Conservation (phyloP, 176 grass and related monocot genomes). For the Oryza longistaminata region DNA sequence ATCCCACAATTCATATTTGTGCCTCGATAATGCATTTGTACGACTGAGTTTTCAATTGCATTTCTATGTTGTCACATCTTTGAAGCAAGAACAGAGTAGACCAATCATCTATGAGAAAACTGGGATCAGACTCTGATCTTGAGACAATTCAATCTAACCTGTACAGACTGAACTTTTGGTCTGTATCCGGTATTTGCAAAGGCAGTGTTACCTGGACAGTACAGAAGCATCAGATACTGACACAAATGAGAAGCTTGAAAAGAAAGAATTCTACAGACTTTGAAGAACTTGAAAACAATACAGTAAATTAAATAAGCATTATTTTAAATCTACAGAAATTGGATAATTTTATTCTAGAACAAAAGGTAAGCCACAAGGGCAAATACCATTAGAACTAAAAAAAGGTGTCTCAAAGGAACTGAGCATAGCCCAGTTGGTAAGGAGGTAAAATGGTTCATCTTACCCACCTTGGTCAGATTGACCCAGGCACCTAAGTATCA, state of each 20-base stretch:
- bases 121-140: constrained; percentile 12
- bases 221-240: constrained; percentile 20
- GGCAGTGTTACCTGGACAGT: constrained; percentile 44
- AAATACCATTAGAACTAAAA: background rate
- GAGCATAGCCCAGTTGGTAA: background rate
- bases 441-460: background rate
- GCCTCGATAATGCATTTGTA: background rate
- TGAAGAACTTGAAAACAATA: constrained; percentile 18
- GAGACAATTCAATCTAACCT: constrained; percentile 36
- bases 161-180: constrained; percentile 25
- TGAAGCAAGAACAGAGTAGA: background rate
- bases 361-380: background rate
- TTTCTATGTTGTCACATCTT: constrained; percentile 1
- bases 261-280: background rate
- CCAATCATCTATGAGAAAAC: background rate
- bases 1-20: constrained; percentile 12
- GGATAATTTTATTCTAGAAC: background rate
- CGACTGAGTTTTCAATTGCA: constrained; percentile 7
- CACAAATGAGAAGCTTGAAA: background rate
- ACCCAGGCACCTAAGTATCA: background rate
- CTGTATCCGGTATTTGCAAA: constrained; percentile 50
- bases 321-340: background rate
- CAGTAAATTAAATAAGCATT: background rate
- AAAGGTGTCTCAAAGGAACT: background rate
- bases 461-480: background rate